Percentiles rank a stretch among this genome's conserved stretches.
Conservation (phyloP, 768 basidiomycete species). For the Porphyrellus cyaneotinctus region DNA sequence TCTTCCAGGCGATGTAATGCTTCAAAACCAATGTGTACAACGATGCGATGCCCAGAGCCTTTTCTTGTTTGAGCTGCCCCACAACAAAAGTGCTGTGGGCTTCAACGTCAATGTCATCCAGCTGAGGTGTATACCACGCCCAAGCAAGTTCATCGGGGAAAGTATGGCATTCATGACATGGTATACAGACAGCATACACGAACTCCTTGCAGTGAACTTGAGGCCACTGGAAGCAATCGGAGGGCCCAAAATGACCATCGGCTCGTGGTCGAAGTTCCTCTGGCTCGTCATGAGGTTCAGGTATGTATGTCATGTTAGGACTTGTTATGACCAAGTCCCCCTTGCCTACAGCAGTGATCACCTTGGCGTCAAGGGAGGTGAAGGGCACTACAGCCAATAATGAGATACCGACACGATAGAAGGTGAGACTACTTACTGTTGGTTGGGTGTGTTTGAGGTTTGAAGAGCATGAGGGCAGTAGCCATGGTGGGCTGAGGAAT, state of each 20-base stretch:
- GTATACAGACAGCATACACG: neutral
- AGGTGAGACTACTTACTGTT: neutral
- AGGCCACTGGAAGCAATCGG: neutral
- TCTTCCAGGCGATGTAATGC: neutral
- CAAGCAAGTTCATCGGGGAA: neutral
- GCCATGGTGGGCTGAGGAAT: neutral
- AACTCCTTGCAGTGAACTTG: neutral
- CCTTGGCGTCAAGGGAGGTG: neutral
- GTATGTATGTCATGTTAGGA: neutral
- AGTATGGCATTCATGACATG: neutral
- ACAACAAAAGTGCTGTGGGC: neutral
- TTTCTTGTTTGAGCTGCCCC: neutral
- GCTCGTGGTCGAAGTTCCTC: neutral
- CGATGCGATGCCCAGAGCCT: neutral
- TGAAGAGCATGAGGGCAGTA: neutral
- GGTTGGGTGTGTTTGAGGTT: neutral
- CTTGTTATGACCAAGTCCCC: neutral
- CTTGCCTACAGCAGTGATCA: neutral
- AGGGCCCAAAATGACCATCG: neutral
- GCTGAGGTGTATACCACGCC: neutral
- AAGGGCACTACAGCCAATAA: neutral
- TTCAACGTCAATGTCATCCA: neutral
- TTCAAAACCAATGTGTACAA: neutral
- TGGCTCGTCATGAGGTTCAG: neutral
- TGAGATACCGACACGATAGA: neutral